A percentile compares a stretch with the other conserved stretches of the same genome.
Evolutionary conservation across 1,139 yeast genomes (phyloP).

Genomic region (Kurtzmaniella quercitrusa): DNA sequence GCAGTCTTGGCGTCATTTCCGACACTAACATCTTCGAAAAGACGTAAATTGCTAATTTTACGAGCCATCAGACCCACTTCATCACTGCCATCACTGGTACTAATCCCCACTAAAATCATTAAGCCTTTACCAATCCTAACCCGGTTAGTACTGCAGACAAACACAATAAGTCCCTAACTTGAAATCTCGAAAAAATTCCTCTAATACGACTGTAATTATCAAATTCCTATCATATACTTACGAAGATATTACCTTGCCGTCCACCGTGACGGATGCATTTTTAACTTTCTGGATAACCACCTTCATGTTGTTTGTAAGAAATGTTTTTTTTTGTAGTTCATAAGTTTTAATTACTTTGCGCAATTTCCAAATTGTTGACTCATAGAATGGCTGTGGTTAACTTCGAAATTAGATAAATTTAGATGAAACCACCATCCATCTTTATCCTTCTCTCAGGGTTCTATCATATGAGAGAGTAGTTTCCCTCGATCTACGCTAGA

Average conservation of each 20-base stretch:
- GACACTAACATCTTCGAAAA: conserved; percentile 58
- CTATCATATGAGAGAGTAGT: too few relatives aligned
- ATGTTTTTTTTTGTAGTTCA: not conserved
- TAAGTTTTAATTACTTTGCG: too few relatives aligned
- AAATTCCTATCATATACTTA: conserved; percentile 27
- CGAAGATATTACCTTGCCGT: conserved; percentile 63
- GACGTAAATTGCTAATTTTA: conserved; percentile 58
- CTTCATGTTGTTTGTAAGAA: conserved; percentile 46
- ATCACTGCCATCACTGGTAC: conserved; percentile 67
- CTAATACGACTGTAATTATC: not conserved
- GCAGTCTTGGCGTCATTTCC: conserved; percentile 27
- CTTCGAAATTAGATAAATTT: too few relatives aligned
- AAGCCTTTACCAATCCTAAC: conserved; percentile 66
- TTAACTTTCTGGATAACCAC: conserved; percentile 87
- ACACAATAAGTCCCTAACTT: not conserved
- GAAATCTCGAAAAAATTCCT: not conserved
- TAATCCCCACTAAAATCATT: conserved; percentile 78
- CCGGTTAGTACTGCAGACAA: not conserved
- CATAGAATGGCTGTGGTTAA: too few relatives aligned
- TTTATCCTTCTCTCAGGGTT: too few relatives aligned
- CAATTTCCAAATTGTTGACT: too few relatives aligned
- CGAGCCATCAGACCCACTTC: conserved; percentile 69
- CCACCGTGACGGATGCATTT: conserved; percentile 82
- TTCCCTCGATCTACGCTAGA: too few relatives aligned
- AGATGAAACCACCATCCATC: too few relatives aligned